Evolutionary conservation across 768 basidiomycete genomes (phyloP).

Genomic region (Lentinula guzmanii): DNA sequence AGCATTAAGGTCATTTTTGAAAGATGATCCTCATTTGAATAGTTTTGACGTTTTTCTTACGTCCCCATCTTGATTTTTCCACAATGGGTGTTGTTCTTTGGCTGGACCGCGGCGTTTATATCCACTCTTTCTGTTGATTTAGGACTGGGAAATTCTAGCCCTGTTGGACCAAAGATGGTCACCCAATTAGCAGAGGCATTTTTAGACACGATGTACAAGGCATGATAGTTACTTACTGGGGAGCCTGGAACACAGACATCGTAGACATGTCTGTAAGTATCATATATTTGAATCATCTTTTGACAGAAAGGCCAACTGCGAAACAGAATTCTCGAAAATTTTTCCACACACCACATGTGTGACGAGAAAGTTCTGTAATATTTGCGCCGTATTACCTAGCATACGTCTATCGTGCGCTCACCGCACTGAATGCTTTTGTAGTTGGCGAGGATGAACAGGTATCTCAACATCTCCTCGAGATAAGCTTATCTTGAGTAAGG

Average conservation of each 20-base stretch:
- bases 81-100: not conserved
- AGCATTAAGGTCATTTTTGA: not conserved
- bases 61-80: not conserved
- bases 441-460: not conserved
- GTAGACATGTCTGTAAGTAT: not conserved
- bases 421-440: not conserved
- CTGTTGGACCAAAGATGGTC: constrained; percentile 77
- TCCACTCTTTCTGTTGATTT: not conserved
- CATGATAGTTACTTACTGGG: constrained; percentile 27
- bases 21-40: not conserved
- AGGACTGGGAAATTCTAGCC: constrained; percentile 82
- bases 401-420: no score
- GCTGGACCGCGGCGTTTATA: not conserved
- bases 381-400: no score
- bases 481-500: not conserved
- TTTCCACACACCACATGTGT: no score
- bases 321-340: no score
- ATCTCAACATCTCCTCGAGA: not conserved
- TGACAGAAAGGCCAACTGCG: no score
- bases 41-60: not conserved
- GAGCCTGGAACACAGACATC: not conserved
- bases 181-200: constrained; percentile 73
- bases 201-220: constrained; percentile 79
- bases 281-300: no score
- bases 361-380: no score